Percentiles rank a stretch among this genome's conserved stretches.
phyloP scores from a whole-genome alignment of 1,139 yeast genomes.

The Candida sp. region DNA sequence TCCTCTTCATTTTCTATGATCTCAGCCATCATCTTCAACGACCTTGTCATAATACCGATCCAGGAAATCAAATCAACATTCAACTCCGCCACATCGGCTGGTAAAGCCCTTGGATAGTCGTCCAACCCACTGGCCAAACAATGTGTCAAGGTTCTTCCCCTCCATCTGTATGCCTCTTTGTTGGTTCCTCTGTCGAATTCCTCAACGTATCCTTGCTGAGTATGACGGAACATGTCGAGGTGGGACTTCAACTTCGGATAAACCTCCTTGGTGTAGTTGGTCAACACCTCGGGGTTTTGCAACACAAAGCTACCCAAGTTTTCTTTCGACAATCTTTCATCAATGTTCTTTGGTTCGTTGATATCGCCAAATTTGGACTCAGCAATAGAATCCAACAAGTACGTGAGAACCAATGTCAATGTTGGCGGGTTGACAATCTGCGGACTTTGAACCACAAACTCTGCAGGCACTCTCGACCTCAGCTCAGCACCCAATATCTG shows the following conservation, averaged over 20 bases:
- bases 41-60: slow-evolving; percentile 91
- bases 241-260: slow-evolving; percentile 82
- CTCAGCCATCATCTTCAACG: slow-evolving; percentile 77
- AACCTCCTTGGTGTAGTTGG: slow-evolving; percentile 62
- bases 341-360: slow-evolving; percentile 25
- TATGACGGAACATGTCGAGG: slow-evolving; percentile 82
- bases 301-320: slow-evolving; percentile 56
- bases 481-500: slow-evolving; percentile 94
- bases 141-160: slow-evolving; percentile 86
- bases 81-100: slow-evolving; percentile 87
- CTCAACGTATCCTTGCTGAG: slow-evolving; percentile 81
- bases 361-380: slow-evolving; percentile 24
- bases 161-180: slow-evolving; percentile 87
- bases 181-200: slow-evolving; percentile 70
- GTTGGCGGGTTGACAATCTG: slow-evolving; percentile 97
- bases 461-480: slow-evolving; percentile 85
- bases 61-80: slow-evolving; percentile 91
- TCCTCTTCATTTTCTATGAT: slow-evolving; percentile 66
- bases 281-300: slow-evolving; percentile 63
- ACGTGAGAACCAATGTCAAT: slow-evolving; percentile 76
- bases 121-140: slow-evolving; percentile 95
- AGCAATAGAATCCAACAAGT: slow-evolving; percentile 52
- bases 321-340: slow-evolving; percentile 11
- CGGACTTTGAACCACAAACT: slow-evolving; percentile 87
- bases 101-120: slow-evolving; percentile 89